These are phyloP conservation scores for Candida silvatica DNA, from an alignment of 805 yeast genomes.

Conservation along the genomic window DNA sequence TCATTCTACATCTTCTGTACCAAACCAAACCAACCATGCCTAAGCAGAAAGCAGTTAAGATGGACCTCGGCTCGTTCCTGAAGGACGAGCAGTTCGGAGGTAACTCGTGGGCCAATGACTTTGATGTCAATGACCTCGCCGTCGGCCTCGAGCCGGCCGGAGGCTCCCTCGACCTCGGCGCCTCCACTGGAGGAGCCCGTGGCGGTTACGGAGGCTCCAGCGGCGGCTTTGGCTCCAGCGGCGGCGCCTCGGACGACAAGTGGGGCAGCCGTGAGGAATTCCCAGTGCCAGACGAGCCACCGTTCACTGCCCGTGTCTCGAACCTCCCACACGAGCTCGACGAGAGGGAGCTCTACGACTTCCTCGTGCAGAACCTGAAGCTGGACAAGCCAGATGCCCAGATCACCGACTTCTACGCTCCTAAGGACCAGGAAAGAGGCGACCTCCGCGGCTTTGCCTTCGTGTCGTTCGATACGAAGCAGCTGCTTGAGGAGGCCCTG, in stretches of 20 bases:
- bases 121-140: constrained; percentile 38
- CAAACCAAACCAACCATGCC: constrained; percentile 30
- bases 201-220: constrained; percentile 7
- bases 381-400: constrained; percentile 41
- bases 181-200: constrained; percentile 3
- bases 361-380: constrained; percentile 46
- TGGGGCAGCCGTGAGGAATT: constrained; percentile 52
- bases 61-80: constrained; percentile 83
- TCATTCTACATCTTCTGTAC: background rate
- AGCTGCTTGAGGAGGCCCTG: constrained; percentile 42
- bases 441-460: constrained; percentile 54
- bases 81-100: constrained; percentile 67
- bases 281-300: constrained; percentile 88
- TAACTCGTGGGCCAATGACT: constrained; percentile 79
- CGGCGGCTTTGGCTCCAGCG: background rate
- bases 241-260: constrained; percentile 5
- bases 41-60: constrained; percentile 58
- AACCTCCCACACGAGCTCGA: constrained; percentile 76
- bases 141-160: constrained; percentile 5
- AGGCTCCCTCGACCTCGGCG: constrained; percentile 1
- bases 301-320: constrained; percentile 82
- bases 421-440: constrained; percentile 58
- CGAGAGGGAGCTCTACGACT: constrained; percentile 55
- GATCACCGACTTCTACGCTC: constrained; percentile 60
- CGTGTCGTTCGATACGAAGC: constrained; percentile 38